A percentile compares a stretch with the other conserved stretches of the same genome.
Evolutionary conservation across 108 stramenopile species (phyloP).

Genomic region (Conticribra guillardii): DNA sequence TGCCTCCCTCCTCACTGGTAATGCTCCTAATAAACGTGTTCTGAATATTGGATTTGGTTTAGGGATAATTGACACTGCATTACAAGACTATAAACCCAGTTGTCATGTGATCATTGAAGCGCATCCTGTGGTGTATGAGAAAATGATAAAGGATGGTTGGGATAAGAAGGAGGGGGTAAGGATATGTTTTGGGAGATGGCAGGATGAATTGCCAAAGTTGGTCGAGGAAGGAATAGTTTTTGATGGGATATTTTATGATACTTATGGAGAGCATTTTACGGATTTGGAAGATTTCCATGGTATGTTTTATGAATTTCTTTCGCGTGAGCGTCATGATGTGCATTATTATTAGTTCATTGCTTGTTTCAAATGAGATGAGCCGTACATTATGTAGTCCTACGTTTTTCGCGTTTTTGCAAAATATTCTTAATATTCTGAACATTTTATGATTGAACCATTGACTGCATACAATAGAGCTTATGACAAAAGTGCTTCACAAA

Average conservation of each 20-base stretch:
- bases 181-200: slow-evolving; percentile 88
- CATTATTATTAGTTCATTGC: too few species aligned
- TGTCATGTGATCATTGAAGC: slow-evolving; percentile 90
- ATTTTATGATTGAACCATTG: neutral
- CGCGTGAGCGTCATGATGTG: neutral
- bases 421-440: neutral
- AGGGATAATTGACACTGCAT: slow-evolving; percentile 88
- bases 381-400: too few species aligned
- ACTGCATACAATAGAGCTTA: slow-evolving; percentile 21
- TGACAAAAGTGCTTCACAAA: slow-evolving; percentile 60
- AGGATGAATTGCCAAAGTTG: slow-evolving; percentile 77
- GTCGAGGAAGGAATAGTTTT: slow-evolving; percentile 58
- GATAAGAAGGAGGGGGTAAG: slow-evolving; percentile 75
- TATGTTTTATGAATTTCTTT: slow-evolving; percentile 8
- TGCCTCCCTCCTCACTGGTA: slow-evolving; percentile 74
- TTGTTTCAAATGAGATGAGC: too few species aligned
- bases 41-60: slow-evolving; percentile 94
- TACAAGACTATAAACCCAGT: slow-evolving; percentile 67
- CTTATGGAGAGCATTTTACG: slow-evolving; percentile 90
- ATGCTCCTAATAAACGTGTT: slow-evolving; percentile 55
- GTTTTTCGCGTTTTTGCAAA: neutral
- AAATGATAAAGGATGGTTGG: slow-evolving; percentile 86
- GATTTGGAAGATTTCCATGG: slow-evolving; percentile 92
- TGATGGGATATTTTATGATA: slow-evolving; percentile 95
- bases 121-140: slow-evolving; percentile 86